phyloP scores from a whole-genome alignment of 495 filamentous ascomycete genomes.

The Bryoglossum gracile region DNA sequence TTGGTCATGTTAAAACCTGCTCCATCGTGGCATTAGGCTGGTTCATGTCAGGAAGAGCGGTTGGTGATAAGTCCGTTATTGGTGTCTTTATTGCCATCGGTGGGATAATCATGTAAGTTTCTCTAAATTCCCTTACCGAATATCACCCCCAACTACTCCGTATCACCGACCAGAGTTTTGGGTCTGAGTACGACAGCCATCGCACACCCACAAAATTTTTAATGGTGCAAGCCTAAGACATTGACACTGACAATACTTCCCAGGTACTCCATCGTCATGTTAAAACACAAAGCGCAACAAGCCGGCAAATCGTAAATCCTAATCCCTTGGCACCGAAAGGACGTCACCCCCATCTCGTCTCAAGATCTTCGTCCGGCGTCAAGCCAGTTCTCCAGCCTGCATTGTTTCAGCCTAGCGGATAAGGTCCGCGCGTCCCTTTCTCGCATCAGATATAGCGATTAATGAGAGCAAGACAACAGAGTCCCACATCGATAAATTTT shows the following conservation, averaged over 20 bases:
- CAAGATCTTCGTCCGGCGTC: background rate
- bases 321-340: background rate
- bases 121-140: background rate
- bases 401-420: background rate
- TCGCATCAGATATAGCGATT: too few species aligned
- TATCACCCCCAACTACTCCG: background rate
- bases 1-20: constrained; percentile 60
- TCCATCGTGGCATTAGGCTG: constrained; percentile 52
- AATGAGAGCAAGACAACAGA: too few species aligned
- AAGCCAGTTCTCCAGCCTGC: background rate
- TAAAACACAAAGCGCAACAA: constrained; percentile 27
- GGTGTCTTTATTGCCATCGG: constrained; percentile 48
- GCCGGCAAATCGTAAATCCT: constrained; percentile 9
- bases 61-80: constrained; percentile 43
- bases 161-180: background rate
- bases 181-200: too few species aligned
- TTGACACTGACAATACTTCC: constrained; percentile 1
- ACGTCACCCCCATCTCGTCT: background rate
- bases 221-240: background rate
- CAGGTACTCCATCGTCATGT: constrained; percentile 48
- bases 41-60: constrained; percentile 42
- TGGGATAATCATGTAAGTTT: constrained; percentile 46
- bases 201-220: too few species aligned
- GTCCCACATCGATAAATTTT: too few species aligned
- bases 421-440: constrained; percentile 3